Base-by-base conservation (phyloP, 371 early-diverging fungal species). In the Haplosporangium sp. region DNA sequence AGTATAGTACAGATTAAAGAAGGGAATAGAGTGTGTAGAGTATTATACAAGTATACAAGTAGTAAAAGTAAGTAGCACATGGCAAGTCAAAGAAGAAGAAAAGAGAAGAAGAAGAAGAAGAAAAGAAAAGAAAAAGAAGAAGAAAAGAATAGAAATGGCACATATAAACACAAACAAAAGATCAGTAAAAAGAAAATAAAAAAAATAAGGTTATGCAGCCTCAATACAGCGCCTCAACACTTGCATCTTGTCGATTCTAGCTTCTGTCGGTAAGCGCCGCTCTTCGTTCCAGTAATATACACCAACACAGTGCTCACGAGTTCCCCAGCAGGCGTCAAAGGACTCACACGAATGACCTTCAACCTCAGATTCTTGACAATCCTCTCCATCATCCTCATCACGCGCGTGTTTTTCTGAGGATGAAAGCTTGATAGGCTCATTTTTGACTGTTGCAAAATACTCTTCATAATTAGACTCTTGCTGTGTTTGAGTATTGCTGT, bases 261-360 rank as follows among this genome's bases (percentile, higher is more conserved):
- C 4, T 15, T 55, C 55, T 20, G 35, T 35, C 2, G 20, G 34
- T 34, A 9, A 13, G 34, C 47, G 42, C 4, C 13, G 45, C 5
- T 27, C 20, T 2, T 37, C 63, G 11, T 20, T 20, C 59, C 57
- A 48, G 39, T 58, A 59, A 34, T 63, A 70, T 3, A 64, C 34
- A 4, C 71, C 64, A 11, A 70, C 40, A 20, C 38, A 11, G 42
- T 42, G 64, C 10, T 19, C 7, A 5, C 64, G 57, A 19, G 3
- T 20, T 15, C 64, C 63, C 58, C 63, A 70, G 64, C 59, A 58
- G 15, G 42, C 17, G 10, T 70, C 71, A 59, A 70, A 63, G 3
- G 58, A 19, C 4, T 57, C 57, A 37, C 69, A 69, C 27, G 15
- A n/a, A 15, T 59, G 67, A 48, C 20, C 48, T 7, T 50, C 69